phyloP scores from a whole-genome alignment of 805 yeast species.

The Barnettozyma sucrosica region DNA sequence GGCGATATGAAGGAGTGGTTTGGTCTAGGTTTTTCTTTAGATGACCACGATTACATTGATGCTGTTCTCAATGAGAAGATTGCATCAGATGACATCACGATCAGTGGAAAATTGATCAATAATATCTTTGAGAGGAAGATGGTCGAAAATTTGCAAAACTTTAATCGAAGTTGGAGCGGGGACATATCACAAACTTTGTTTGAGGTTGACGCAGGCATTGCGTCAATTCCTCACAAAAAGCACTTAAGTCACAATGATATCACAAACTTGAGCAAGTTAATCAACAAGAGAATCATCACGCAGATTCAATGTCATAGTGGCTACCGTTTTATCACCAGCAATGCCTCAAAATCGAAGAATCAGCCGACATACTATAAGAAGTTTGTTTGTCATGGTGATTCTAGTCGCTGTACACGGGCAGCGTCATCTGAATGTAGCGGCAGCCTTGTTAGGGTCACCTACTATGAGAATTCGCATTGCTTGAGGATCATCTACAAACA shows the following conservation, averaged over 20 bases:
- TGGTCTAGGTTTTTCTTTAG: not conserved
- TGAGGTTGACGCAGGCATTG: not conserved
- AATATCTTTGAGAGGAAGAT: not conserved
- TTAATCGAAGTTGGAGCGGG: not conserved
- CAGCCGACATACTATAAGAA: slow-evolving; percentile 5
- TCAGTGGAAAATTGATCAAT: not conserved
- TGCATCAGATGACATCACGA: not conserved
- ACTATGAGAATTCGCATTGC: not conserved
- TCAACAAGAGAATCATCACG: not conserved
- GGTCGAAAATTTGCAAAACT: not conserved
- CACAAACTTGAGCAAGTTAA: not conserved
- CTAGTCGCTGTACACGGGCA: not conserved
- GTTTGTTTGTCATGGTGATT: slow-evolving; percentile 1
- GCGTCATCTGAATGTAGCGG: not conserved
- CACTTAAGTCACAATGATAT: not conserved
- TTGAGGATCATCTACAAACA: slow-evolving; percentile 1
- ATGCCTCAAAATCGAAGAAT: not conserved
- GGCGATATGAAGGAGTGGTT: slow-evolving; percentile 2
- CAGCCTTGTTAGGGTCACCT: slow-evolving; percentile 3
- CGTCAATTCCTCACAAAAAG: not conserved
- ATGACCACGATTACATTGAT: not conserved
- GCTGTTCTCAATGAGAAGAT: not conserved
- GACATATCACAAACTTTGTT: not conserved
- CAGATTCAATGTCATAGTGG: slow-evolving; percentile 1
- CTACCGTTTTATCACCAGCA: slow-evolving; percentile 1